phyloP scores from a whole-genome alignment of 2,329 filamentous ascomycete species.

The Pyrenochaeta sp. region DNA sequence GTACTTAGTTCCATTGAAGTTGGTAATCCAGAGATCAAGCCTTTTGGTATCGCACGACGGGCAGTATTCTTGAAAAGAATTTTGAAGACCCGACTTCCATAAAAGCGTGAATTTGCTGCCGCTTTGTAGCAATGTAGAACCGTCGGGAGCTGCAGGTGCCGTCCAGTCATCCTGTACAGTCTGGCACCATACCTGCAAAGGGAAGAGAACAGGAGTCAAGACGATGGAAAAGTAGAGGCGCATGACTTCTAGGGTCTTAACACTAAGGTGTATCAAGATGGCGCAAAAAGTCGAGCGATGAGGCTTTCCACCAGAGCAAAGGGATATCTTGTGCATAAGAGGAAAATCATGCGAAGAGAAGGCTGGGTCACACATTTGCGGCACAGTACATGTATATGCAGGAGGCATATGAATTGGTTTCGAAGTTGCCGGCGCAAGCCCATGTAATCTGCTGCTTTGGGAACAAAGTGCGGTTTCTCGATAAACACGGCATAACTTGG shows the following conservation, averaged over 20 bases:
- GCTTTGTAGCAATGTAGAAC: slow-evolving; percentile 18
- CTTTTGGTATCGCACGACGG: slow-evolving; percentile 13
- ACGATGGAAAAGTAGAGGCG: slow-evolving; percentile 3
- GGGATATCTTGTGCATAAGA: slow-evolving; percentile 2
- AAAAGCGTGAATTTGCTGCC: slow-evolving; percentile 17
- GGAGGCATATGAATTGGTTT: slow-evolving; percentile 4
- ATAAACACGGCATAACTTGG: background rate
- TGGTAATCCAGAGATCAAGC: slow-evolving; percentile 26
- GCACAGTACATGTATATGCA: slow-evolving; percentile 8
- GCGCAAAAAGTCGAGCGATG: background rate
- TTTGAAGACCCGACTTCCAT: slow-evolving; percentile 19
- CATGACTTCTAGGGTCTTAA: slow-evolving; percentile 1
- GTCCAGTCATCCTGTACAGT: slow-evolving; percentile 24
- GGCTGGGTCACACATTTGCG: slow-evolving; percentile 5
- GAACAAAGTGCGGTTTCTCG: background rate
- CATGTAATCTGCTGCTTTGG: slow-evolving; percentile 1
- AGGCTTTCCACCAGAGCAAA: slow-evolving; percentile 2
- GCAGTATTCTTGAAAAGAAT: slow-evolving; percentile 13
- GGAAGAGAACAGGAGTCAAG: slow-evolving; percentile 6
- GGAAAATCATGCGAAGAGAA: slow-evolving; percentile 1
- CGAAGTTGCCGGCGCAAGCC: slow-evolving; percentile 2
- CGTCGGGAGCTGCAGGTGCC: slow-evolving; percentile 23
- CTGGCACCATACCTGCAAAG: slow-evolving; percentile 16
- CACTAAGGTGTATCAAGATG: slow-evolving; percentile 1
- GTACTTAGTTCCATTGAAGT: slow-evolving; percentile 14